Conservation (phyloP, 2,329 filamentous ascomycete genomes). For the Colletotrichum phormii region DNA sequence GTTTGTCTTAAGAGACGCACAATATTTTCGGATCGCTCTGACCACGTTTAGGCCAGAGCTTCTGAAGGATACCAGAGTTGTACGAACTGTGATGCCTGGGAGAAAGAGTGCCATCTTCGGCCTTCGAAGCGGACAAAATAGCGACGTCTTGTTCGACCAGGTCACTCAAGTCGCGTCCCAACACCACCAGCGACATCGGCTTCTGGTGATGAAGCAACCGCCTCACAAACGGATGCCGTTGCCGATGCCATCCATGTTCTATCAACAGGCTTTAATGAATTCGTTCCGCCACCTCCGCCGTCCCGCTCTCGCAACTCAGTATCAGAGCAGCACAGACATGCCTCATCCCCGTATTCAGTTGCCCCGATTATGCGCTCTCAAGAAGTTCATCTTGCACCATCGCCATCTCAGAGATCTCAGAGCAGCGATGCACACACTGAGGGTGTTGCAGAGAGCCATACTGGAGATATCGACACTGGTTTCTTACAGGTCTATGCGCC, state of each 20-base stretch:
- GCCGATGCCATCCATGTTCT: neutral
- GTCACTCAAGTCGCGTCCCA: neutral
- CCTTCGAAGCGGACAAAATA: conserved; percentile 45
- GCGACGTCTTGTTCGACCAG: conserved; percentile 12
- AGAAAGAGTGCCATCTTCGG: conserved; percentile 43
- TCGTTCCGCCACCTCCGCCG: neutral
- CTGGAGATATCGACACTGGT: conserved; percentile 48
- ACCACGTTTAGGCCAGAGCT: conserved; percentile 33
- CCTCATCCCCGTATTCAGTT: neutral
- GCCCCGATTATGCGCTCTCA: neutral
- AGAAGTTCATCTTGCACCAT: neutral
- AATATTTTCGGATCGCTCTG: neutral
- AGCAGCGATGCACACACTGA: conserved; percentile 32
- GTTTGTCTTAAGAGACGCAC: conserved; percentile 23
- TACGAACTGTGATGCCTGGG: conserved; percentile 43
- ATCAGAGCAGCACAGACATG: neutral
- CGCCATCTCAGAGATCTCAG: conserved; percentile 23
- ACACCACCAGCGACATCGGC: conserved; percentile 15
- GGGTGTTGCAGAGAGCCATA: conserved; percentile 41
- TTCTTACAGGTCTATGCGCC: conserved; percentile 49
- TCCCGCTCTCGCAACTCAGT: neutral
- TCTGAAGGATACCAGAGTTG: conserved; percentile 41
- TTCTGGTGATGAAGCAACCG: neutral
- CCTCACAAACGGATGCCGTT: neutral
- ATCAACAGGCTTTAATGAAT: neutral